Base-by-base conservation (phyloP, 768 basidiomycete species). In the Heimioporus sp. region DNA sequence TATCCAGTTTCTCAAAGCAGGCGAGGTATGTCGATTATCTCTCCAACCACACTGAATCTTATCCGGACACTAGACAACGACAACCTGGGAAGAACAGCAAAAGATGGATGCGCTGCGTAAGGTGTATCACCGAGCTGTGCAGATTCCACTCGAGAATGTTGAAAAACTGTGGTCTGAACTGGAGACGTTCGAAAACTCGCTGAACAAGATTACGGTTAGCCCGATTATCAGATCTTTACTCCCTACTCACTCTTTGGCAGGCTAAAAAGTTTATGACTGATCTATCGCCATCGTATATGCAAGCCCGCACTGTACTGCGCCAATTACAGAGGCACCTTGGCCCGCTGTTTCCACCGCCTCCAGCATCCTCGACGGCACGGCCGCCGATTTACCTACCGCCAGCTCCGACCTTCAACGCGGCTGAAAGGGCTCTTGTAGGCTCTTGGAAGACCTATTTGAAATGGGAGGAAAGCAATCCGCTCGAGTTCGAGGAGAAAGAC, bases 261-360 rank as follows among this genome's bases (percentile, higher is more conserved):
- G 94, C 96, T 13, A 98, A 98, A 70, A 97, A 98, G 65, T 95
- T 98, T 71, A 85, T 98, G 74, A 78, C 83, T 49, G 95, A 98
- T 70, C 79, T 92, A n/a, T 90, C 90, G 2, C 90, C 93, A 7
- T 82, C 87, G 2, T 89, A 98, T 66, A 95, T 98, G 90, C 94
- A 96, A 63, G 96, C 97, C 0, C 86, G 94, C 13, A 87, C 90
- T 0, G 86, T 88, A 1, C 81, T 95, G 30, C 88, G 90, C 49
- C 88, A 93, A 61, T 75, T 99, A 17, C 81, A 84, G 49, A 82
- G 87, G 55, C 78, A 91, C 39, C 74, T 81, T 35, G 80, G 78
- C 10, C 75, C 79, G 1, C 73, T 97, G 12, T 83, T 83, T 58
- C 79, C 79, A 0, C 73, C 80, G 1, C 60, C 73, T 43, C 74